phyloP scores from a whole-genome alignment of 2,329 filamentous ascomycete species.

The Akanthomyces uredinophilus region DNA sequence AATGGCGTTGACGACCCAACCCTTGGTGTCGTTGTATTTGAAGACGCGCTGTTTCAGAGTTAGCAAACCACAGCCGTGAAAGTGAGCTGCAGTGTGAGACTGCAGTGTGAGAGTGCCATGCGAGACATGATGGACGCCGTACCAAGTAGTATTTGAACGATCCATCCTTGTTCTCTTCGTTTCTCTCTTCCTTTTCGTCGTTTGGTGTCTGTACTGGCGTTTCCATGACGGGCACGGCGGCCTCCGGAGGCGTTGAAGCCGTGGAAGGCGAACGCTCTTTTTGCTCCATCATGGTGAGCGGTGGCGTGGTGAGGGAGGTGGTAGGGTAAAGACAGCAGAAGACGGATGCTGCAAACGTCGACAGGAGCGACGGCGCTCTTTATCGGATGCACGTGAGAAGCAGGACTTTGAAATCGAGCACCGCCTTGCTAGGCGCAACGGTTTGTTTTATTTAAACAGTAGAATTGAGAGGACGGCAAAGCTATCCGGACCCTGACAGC shows the following conservation, averaged over 20 bases:
- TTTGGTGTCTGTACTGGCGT: background rate
- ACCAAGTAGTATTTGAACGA: constrained; percentile 15
- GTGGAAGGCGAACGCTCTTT: background rate
- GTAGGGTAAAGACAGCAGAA: background rate
- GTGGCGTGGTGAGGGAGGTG: background rate
- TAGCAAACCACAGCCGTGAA: background rate
- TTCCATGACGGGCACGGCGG: background rate
- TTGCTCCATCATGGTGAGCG: background rate
- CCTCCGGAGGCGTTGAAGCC: background rate
- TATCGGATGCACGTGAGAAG: too few relatives aligned
- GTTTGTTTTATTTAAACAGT: background rate
- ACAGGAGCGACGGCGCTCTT: background rate
- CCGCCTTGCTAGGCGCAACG: background rate
- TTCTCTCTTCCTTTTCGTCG: background rate
- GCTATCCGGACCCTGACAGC: background rate
- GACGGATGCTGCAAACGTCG: background rate
- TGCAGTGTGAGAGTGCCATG: background rate
- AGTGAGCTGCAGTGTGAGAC: background rate
- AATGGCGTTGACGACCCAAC: constrained; percentile 33
- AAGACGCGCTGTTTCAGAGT: constrained; percentile 29
- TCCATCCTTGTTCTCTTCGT: background rate
- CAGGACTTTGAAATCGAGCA: too few relatives aligned
- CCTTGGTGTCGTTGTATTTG: constrained; percentile 32
- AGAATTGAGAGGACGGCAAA: background rate
- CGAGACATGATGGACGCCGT: background rate